Evolutionary conservation across 108 stramenopile species (phyloP), one percentile per base, ranked within the genome.

Genomic region (Aurantiochytrium sp.): DNA sequence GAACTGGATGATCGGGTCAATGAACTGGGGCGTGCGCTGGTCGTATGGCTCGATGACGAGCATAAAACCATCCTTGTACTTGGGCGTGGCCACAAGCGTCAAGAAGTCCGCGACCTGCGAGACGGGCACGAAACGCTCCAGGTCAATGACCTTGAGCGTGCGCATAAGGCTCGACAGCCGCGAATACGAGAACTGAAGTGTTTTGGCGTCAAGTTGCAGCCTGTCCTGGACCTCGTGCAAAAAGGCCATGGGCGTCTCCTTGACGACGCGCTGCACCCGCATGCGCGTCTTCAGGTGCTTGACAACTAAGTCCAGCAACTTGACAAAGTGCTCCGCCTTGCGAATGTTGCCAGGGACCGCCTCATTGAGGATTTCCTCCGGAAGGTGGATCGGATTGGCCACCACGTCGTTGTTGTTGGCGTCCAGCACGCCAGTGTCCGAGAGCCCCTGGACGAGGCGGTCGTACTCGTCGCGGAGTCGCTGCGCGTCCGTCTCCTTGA

Each of bases 291-390:
- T 96, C 27, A 98, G 89, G 87, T 97, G 96, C 73, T 96, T 95
- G 34, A 97, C 97, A 55, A 98, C 93, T 87, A 97, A 94, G 85
- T 94, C 93, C 97, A 99, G 95, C 91, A 98, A 97, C 4, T 91
- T 92, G 68, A 99, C 92, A 88, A 99, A 99, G 87, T 98, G 98
- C 87, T 99, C 99, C 0, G 99, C 99, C 15, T 97, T 93, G 34
- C 99, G 95, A 85, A 98, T 98, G 87, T 98, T 98, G 37, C 99
- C 99, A 1, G 99, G 99, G 2, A 99, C 98, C 22, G 96, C 95
- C 90, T 99, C 98, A 65, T 96, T 94, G 27, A 98, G 69, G 0
- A 99, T 94, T 91, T 99, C 92, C 3, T 65, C 86, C 3, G 92
- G 89, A 27, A 94, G 87, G 15, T 81, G 73, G 32, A 81, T 81